Evolutionary conservation across 1,284 basidiomycete genomes (phyloP), one percentile per base, ranked within the genome.

Genomic region (Boletellus dicymbophilus): DNA sequence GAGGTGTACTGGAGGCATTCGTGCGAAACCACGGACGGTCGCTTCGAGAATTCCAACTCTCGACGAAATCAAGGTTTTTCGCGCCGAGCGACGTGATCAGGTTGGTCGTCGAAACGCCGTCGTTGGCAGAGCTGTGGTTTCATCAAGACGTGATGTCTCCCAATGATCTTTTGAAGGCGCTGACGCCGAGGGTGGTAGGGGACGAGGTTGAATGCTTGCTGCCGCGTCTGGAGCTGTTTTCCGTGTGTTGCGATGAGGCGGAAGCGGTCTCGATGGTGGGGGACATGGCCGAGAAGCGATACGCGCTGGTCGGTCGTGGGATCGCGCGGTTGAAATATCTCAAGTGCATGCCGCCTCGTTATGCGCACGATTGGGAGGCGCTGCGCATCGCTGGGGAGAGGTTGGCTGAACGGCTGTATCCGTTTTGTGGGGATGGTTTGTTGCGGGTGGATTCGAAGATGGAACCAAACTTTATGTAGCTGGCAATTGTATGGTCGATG

Each of bases 141-240:
- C 62, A 44, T 12, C 64, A 62, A 4, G 62, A 66, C 37, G 62
- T 63, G 36, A 55, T 58, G 22, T 63, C 61, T 4, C 64, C 60
- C 7, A 45, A 15, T 15, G 33, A 13, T 8, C 31, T 63, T 15
- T 43, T 63, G 49, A 49, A 51, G 18, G 56, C 49, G 36, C 22
- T 63, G 62, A 63, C 60, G 37, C 64, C 61, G 4, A 46, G 44
- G 2, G 27, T 40, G 16, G 27, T 44, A 13, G 53, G 49, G 10
- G 60, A 54, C 0, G 45, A 8, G 12, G 12, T 56, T 16, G 48
- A 40, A 10, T 63, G 61, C 38, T 31, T 66, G 0, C 58, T 66
- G 2, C 57, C 62, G 0, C n/a, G 20, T 34, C 20, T 63, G 37
- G 54, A 64, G n/a, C 53, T 57, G 41, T 28, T 58, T 21, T 52